Evolutionary conservation across 2,329 filamentous ascomycete genomes (phyloP), one percentile per base, ranked within the genome.

Genomic region (Exophiala calicioides): DNA sequence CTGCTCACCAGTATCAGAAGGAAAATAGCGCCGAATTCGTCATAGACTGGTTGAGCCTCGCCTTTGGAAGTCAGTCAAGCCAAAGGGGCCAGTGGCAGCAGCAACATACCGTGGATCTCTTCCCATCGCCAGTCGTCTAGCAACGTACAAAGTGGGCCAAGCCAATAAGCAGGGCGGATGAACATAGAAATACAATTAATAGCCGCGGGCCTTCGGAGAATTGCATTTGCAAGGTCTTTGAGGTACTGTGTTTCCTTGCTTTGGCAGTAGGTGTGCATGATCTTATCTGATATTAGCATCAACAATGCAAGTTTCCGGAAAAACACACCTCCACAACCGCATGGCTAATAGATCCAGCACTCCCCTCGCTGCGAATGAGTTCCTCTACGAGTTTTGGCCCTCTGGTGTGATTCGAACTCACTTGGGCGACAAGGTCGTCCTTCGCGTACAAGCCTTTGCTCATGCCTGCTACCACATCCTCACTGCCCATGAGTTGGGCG

Each of bases 321-420:
- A 10, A 19, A 62, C 74, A 58, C 64, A 85, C 84, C 71, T 88
- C 85, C 29, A 83, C 80, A 33, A 90, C 73, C 2, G 90, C 90
- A 50, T 85, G 82, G 39, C 86, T 86, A 13, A 94, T 88, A 2
- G 89, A 88, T 2, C 88, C 89, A 2, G 88, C 88, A 65, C 96
- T 96, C 1, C 91, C 91, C 60, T 95, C 88, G 78, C 93, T 90
- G 39, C 85, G 85, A 46, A 95, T 89, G 18, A 98, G 74, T 59
- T 95, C 89, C 29, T 83, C 80, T 30, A 96, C 81, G 23, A 95
- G 74, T 32, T 83, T 79, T 56, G 90, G 86, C 1, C 87, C 81
- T 53, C 84, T 81, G 52, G 89, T 86, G 18, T 41, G 44, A 56
- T 94, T 88, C 8, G 80, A 78, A 36, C 85, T 78, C 54, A 90